Base-by-base conservation (phyloP, 2,329 filamentous ascomycete genomes). In the Xylaria sp. region DNA sequence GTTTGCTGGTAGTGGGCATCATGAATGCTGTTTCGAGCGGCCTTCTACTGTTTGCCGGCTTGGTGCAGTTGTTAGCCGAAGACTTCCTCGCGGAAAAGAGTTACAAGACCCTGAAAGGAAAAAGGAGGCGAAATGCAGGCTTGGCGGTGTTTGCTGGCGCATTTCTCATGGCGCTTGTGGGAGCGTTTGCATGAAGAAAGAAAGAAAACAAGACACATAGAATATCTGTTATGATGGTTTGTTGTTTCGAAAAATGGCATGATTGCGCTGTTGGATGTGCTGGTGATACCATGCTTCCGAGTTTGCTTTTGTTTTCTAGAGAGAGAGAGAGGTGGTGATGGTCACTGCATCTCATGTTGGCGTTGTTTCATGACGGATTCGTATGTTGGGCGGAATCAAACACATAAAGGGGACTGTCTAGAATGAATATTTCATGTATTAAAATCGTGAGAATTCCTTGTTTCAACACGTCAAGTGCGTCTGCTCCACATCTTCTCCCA, bases 21-120 rank as follows among this genome's bases (percentile, higher is more conserved):
- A 94, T 93, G 81, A 95, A 96, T 69, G 90, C 90, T 46, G 88
- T 95, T 55, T 92, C 88, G 8, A 87, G 88, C 54, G 91, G 91
- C 0, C 77, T 96, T 54, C 74, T 96, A 34, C 78, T 95, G 2
- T 95, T 93, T 71, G 91, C 91, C 0, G 90, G 90, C 0, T 76
- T 96, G 49, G 91, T 95, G 3, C 90, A 96, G 75, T 79, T 96
- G 18, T 79, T 96, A 52, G 89, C 90, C 0, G 91, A 95, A 73
- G 91, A 96, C 68, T 95, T 95, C 67, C 70, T 92, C 61, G 85
- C 83, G 10, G 88, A 91, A 66, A 87, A 89, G 77, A 90, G 87
- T 72, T 91, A 89, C 79, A 81, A 79, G 66, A 78, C 83, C 18
- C 75, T 91, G 44, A 81, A 80, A 59, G 88, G 88, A 0, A 81